These are phyloP conservation scores for Craspedostauros australis DNA, from an alignment of 108 stramenopile species.

Conservation along the genomic window DNA sequence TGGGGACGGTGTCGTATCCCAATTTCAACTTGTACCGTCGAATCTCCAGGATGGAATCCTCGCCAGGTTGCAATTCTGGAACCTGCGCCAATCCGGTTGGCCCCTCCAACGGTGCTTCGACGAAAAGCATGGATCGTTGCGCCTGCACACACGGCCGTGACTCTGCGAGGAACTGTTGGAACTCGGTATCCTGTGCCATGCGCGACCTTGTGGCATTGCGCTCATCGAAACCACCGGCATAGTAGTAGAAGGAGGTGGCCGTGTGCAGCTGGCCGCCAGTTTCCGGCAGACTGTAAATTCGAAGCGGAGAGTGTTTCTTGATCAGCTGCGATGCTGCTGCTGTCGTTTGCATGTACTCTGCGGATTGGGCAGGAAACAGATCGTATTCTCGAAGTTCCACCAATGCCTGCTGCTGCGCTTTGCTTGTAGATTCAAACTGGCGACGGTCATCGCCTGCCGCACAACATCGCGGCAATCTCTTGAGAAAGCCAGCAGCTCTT, in stretches of 20 bases:
- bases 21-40: conserved; percentile 58
- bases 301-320: conserved; percentile 28
- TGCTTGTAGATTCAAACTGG: no score
- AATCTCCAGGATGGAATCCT: conserved; percentile 44
- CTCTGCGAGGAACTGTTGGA: conserved; percentile 25
- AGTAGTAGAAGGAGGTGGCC: conserved; percentile 58
- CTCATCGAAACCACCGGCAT: conserved; percentile 41
- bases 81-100: conserved; percentile 1
- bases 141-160: conserved; percentile 26
- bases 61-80: not conserved
- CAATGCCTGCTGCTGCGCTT: no score
- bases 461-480: no score
- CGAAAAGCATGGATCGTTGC: conserved; percentile 42
- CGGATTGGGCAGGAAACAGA: conserved; percentile 23
- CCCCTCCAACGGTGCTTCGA: conserved; percentile 41
- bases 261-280: conserved; percentile 48
- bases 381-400: conserved; percentile 53
- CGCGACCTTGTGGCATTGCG: conserved; percentile 21
- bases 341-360: conserved; percentile 25
- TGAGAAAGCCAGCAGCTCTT: no score
- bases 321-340: conserved; percentile 15
- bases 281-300: conserved; percentile 50
- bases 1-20: conserved; percentile 70
- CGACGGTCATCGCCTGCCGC: no score
- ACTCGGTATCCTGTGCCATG: conserved; percentile 24